Evolutionary conservation across 2,329 filamentous ascomycete genomes (phyloP).

Genomic region (Fusarium sp.): DNA sequence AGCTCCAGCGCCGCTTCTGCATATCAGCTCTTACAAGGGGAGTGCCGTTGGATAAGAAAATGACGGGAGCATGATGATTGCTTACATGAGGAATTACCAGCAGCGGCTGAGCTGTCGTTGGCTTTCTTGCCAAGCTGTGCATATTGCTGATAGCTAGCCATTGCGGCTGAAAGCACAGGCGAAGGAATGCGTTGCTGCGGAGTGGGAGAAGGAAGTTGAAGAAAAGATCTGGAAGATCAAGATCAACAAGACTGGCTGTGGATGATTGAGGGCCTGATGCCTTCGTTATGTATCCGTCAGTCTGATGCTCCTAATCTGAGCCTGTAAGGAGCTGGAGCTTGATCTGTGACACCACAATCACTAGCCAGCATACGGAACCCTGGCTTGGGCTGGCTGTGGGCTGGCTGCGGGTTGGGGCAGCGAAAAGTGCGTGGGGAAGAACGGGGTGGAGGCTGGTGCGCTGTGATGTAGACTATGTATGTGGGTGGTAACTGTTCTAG

Average conservation of each 20-base stretch:
- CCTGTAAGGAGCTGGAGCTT: slow-evolving; percentile 17
- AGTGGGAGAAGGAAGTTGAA: slow-evolving; percentile 1
- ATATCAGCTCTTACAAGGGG: slow-evolving; percentile 45
- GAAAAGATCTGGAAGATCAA: slow-evolving; percentile 2
- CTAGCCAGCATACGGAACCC: slow-evolving; percentile 38
- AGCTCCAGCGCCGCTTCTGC: slow-evolving; percentile 35
- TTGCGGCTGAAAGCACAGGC: slow-evolving; percentile 27
- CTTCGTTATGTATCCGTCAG: slow-evolving; percentile 41
- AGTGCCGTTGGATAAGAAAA: slow-evolving; percentile 8
- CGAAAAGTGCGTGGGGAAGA: slow-evolving; percentile 18
- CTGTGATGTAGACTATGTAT: slow-evolving; percentile 4
- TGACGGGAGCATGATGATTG: slow-evolving; percentile 35
- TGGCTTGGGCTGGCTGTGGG: slow-evolving; percentile 30
- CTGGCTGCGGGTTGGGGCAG: slow-evolving; percentile 1
- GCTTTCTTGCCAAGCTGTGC: slow-evolving; percentile 46
- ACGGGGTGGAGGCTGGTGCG: slow-evolving; percentile 22
- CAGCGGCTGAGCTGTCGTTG: slow-evolving; percentile 43
- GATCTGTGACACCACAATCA: slow-evolving; percentile 38
- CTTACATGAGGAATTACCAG: slow-evolving; percentile 36
- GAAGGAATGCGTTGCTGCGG: slow-evolving; percentile 15
- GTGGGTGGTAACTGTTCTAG: slow-evolving; percentile 11
- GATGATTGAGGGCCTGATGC: slow-evolving; percentile 7
- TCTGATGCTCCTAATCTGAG: slow-evolving; percentile 17
- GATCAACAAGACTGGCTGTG: not conserved
- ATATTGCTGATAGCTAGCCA: slow-evolving; percentile 50